Percentiles rank a stretch among this genome's conserved stretches.
These are phyloP conservation scores for Geotrichum fermentans DNA, from an alignment of 1,139 yeast genomes.

Conservation along the genomic window DNA sequence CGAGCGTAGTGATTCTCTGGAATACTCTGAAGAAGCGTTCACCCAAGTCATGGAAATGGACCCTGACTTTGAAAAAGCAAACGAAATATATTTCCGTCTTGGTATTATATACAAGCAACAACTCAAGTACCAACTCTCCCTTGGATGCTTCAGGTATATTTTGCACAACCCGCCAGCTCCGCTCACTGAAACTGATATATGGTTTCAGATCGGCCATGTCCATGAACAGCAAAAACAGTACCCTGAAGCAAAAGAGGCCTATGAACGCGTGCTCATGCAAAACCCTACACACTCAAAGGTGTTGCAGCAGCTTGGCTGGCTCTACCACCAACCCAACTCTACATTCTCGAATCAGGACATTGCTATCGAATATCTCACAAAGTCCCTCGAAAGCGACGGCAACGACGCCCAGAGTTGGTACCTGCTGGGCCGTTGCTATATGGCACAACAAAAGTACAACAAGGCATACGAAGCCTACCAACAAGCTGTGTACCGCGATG, in stretches of 20 bases:
- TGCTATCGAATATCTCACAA: constrained; percentile 76
- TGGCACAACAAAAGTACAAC: constrained; percentile 91
- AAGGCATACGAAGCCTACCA: constrained; percentile 98
- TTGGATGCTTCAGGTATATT: constrained; percentile 92
- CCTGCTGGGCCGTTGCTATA: constrained; percentile 90
- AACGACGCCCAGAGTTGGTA: constrained; percentile 97
- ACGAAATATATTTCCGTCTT: constrained; percentile 89
- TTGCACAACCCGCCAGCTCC: constrained; percentile 91
- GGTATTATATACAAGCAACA: constrained; percentile 98
- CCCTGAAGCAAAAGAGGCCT: constrained; percentile 88
- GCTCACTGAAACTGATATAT: constrained; percentile 90
- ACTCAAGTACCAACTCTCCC: constrained; percentile 75
- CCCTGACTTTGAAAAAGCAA: constrained; percentile 92
- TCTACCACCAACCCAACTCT: constrained; percentile 78
- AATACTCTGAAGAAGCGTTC: constrained; percentile 97
- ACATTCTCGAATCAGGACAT: constrained; percentile 72
- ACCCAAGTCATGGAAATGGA: constrained; percentile 92
- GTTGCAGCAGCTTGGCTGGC: constrained; percentile 90
- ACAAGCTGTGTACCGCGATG: constrained; percentile 95
- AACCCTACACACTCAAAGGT: constrained; percentile 95
- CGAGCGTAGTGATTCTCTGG: constrained; percentile 91
- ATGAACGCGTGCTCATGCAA: constrained; percentile 82
- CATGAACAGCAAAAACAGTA: constrained; percentile 91
- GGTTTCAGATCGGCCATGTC: constrained; percentile 97
- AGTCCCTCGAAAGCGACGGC: constrained; percentile 82